phyloP scores from a whole-genome alignment of 192 early-diverging fungal species.

The Lunasporangiospora selenospora region DNA sequence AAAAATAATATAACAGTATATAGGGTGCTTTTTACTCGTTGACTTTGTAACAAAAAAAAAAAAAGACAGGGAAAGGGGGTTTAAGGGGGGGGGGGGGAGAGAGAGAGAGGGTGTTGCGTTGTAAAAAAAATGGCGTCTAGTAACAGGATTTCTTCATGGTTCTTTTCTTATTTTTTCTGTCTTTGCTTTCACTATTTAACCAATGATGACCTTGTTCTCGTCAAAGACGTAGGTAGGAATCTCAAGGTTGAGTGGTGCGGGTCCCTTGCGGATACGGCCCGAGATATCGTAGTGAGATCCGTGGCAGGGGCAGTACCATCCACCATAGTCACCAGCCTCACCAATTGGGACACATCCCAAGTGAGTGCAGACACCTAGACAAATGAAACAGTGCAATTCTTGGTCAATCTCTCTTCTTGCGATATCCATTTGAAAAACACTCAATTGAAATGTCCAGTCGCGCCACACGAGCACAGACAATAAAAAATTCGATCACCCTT shows the following conservation, averaged over 20 bases:
- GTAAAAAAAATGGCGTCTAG: not conserved
- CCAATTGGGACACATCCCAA: slow-evolving; percentile 98
- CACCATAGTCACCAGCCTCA: slow-evolving; percentile 97
- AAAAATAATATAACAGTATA: not conserved
- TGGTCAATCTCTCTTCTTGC: too few species aligned
- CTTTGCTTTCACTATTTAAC: slow-evolving; percentile 64
- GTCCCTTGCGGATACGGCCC: slow-evolving; percentile 97
- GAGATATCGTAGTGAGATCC: slow-evolving; percentile 99
- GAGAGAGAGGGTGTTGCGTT: not conserved
- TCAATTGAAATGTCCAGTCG: not conserved
- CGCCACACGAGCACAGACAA: not conserved
- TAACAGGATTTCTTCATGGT: not conserved
- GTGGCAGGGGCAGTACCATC: slow-evolving; percentile 99
- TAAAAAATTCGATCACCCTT: slow-evolving; percentile 55
- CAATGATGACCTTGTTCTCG: slow-evolving; percentile 83
- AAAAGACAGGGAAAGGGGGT: not conserved
- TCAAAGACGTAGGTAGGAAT: slow-evolving; percentile 75
- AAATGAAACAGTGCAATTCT: too few species aligned
- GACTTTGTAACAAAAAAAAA: not conserved
- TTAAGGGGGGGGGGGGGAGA: not conserved
- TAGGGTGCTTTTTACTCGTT: not conserved
- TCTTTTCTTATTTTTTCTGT: not conserved
- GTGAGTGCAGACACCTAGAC: slow-evolving; percentile 59
- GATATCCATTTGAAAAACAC: not conserved
- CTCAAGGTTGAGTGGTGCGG: slow-evolving; percentile 98